Percentiles rank a stretch among this genome's conserved stretches.
Evolutionary conservation across 495 filamentous ascomycete species (phyloP).

Genomic region (Coniosporium apollinis): DNA sequence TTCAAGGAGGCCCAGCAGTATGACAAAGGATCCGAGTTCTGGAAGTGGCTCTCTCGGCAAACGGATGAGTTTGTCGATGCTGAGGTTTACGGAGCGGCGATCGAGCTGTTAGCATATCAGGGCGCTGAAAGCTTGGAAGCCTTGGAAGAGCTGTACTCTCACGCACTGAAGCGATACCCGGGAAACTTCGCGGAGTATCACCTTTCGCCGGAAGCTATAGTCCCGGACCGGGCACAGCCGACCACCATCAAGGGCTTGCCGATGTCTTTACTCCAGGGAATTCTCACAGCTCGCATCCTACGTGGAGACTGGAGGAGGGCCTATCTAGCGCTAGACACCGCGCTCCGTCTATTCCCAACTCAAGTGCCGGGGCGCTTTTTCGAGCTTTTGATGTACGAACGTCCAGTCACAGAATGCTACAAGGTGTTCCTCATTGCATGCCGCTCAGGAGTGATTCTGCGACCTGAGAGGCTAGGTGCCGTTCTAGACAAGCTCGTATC

Average conservation of each 20-base stretch:
- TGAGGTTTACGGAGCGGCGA: conserved; percentile 29
- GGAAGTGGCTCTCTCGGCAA: conserved; percentile 26
- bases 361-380: conserved; percentile 24
- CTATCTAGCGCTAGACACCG: conserved; percentile 31
- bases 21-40: conserved; percentile 23
- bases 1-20: conserved; percentile 28
- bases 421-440: conserved; percentile 30
- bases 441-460: conserved; percentile 22
- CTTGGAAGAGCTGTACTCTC: conserved; percentile 25
- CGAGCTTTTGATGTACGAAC: conserved; percentile 27
- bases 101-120: conserved; percentile 28
- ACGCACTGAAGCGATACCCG: conserved; percentile 26
- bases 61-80: conserved; percentile 20
- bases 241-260: conserved; percentile 18
- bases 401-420: conserved; percentile 28
- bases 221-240: conserved; percentile 16
- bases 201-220: conserved; percentile 22
- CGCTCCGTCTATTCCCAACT: conserved; percentile 28
- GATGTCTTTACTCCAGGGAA: conserved; percentile 30
- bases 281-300: conserved; percentile 28
- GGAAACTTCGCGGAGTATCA: conserved; percentile 25
- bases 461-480: too few species aligned
- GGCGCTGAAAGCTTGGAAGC: conserved; percentile 17
- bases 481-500: too few species aligned
- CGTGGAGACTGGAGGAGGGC: conserved; percentile 28